Evolutionary conservation across 2,329 filamentous ascomycete genomes (phyloP).

Genomic region (Raffaelea ambrosiae): DNA sequence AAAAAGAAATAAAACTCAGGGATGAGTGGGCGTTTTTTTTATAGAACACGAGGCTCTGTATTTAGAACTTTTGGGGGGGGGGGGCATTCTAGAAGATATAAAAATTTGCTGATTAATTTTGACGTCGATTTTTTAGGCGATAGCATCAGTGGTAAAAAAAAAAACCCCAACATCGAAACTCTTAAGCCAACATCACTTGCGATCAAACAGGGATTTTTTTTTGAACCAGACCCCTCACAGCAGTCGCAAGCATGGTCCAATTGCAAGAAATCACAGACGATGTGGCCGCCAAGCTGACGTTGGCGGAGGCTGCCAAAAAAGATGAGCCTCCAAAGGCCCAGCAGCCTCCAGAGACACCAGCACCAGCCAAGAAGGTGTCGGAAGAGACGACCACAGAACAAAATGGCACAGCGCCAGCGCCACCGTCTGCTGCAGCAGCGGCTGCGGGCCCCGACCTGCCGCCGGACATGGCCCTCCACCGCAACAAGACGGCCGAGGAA

Average conservation of each 20-base stretch:
- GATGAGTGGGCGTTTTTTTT: too few species aligned
- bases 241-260: constrained; percentile 10
- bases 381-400: not conserved
- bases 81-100: not conserved
- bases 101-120: not conserved
- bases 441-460: constrained; percentile 32
- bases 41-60: too few species aligned
- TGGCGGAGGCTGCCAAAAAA: constrained; percentile 1
- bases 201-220: not conserved
- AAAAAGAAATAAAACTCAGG: too few species aligned
- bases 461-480: constrained; percentile 29
- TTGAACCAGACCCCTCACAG: not conserved
- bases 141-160: not conserved
- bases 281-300: constrained; percentile 9
- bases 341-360: too few species aligned
- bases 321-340: too few species aligned
- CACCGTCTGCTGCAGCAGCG: not conserved
- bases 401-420: not conserved
- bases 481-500: constrained; percentile 44
- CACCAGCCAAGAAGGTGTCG: not conserved
- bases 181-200: too few species aligned
- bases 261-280: constrained; percentile 13
- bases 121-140: too few species aligned
- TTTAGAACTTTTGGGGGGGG: too few species aligned
- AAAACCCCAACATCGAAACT: too few species aligned